These are phyloP conservation scores for Solanum virginianum DNA, from an alignment of 257 asterid genomes.

Conservation along the genomic window DNA sequence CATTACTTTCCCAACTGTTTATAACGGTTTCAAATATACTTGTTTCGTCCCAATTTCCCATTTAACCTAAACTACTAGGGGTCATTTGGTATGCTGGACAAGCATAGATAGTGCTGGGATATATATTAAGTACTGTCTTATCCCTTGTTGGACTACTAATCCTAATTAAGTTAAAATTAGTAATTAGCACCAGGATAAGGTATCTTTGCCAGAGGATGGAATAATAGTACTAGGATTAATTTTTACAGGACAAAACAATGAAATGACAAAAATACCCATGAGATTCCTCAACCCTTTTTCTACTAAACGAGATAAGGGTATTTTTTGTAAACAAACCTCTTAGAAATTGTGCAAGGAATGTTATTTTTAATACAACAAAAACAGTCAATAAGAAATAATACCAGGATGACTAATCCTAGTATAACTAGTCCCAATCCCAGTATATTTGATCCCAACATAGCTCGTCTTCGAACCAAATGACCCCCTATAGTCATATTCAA, in stretches of 20 bases:
- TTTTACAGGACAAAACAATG: not conserved
- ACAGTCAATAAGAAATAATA: not conserved
- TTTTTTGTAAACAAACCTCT: not conserved
- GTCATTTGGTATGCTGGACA: not conserved
- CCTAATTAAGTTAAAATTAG: not conserved
- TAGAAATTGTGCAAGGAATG: not conserved
- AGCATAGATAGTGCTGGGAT: not conserved
- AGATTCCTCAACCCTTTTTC: not conserved
- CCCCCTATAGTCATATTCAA: not conserved
- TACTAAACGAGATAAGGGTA: not conserved
- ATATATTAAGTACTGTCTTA: not conserved
- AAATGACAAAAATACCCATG: not conserved
- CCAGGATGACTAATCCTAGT: not conserved
- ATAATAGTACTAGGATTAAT: not conserved
- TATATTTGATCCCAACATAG: not conserved
- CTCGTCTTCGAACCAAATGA: not conserved
- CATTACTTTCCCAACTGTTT: not conserved
- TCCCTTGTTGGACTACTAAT: not conserved
- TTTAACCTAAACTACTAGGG: not conserved
- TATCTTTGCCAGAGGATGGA: not conserved
- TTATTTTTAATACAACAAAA: not conserved
- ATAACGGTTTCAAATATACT: not conserved
- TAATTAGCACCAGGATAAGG: not conserved
- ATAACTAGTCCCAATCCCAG: not conserved
- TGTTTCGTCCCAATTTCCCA: not conserved